Evolutionary conservation across 1,284 basidiomycete genomes (phyloP).

Genomic region (Sanguinoderma infundibulare): DNA sequence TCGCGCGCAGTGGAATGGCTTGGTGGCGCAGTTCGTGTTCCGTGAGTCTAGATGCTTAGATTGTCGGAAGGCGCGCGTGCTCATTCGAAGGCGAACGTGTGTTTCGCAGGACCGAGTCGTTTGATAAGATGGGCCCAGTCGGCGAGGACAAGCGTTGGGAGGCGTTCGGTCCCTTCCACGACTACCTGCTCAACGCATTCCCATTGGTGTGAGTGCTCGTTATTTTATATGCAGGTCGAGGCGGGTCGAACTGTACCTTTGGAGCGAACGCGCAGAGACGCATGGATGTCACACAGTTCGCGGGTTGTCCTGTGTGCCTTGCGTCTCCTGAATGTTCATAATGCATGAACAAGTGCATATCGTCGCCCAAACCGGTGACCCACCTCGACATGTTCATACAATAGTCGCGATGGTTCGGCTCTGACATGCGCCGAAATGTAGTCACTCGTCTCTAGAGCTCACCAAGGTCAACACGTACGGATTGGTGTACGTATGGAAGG

Average conservation of each 20-base stretch:
- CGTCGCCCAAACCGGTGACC: no score
- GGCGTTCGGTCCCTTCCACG: conserved; percentile 44
- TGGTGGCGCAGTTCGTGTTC: conserved; percentile 49
- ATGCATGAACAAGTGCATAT: no score
- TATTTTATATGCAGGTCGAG: conserved; percentile 12
- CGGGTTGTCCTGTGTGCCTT: no score
- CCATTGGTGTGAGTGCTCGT: conserved; percentile 43
- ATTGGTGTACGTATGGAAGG: conserved; percentile 67
- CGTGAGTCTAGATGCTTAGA: conserved; percentile 29
- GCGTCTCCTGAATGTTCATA: no score
- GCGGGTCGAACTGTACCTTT: no score
- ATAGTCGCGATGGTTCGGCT: no score
- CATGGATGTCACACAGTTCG: no score
- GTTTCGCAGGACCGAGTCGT: conserved; percentile 40
- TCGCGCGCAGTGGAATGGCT: conserved; percentile 55
- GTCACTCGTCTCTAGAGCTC: conserved; percentile 54
- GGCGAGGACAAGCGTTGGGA: conserved; percentile 52
- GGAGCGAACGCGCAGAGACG: no score
- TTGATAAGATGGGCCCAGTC: conserved; percentile 45
- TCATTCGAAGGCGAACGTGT: background rate
- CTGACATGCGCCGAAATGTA: conserved; percentile 25
- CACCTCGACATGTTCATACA: no score
- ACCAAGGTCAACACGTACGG: conserved; percentile 70
- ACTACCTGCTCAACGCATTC: conserved; percentile 46
- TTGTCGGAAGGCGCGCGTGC: no score